Conservation (phyloP, 345 rosid species). For the Pelargonium nanum region DNA sequence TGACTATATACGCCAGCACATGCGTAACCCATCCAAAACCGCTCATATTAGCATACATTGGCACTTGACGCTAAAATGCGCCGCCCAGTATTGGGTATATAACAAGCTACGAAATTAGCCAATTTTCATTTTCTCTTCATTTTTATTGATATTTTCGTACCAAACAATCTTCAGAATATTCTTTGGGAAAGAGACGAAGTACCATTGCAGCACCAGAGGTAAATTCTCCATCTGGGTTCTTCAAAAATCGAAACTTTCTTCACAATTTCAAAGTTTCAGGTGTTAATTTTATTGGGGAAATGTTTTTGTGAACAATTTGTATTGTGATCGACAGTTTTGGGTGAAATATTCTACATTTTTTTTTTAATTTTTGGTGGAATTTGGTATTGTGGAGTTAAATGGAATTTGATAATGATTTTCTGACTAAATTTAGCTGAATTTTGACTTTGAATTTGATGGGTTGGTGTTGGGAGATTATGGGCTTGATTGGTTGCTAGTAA, state of each 20-base stretch:
- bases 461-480: background rate
- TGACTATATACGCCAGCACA: background rate
- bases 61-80: background rate
- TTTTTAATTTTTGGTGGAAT: too few species aligned
- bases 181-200: background rate
- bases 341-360: background rate
- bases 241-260: background rate
- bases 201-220: background rate
- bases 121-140: background rate
- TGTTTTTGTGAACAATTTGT: background rate
- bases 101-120: background rate
- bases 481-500: background rate
- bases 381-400: too few species aligned
- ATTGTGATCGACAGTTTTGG: background rate
- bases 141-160: background rate
- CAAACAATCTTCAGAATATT: background rate
- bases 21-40: background rate
- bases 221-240: background rate
- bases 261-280: background rate
- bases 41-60: background rate
- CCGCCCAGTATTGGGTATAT: background rate
- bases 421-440: background rate
- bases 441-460: background rate
- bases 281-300: background rate
- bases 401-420: too few species aligned